Conservation (phyloP, 768 basidiomycete genomes). For the Amanita pallidorosea region DNA sequence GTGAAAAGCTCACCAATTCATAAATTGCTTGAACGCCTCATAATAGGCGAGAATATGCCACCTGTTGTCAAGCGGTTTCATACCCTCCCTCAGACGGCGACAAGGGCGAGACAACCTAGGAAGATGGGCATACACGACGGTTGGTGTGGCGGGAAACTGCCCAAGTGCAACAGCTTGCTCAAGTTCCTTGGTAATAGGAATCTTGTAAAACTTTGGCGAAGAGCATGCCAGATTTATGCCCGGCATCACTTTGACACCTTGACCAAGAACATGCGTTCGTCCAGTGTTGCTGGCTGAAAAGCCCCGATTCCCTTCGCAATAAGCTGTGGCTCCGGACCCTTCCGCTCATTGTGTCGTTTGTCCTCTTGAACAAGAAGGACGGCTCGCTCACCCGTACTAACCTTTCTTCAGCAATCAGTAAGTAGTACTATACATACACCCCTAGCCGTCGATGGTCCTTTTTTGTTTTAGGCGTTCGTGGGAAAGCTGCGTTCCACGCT, state of each 20-base stretch:
- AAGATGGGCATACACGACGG: slow-evolving; percentile 12
- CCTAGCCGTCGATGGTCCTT: too few species aligned
- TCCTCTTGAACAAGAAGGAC: slow-evolving; percentile 15
- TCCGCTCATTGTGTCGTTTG: slow-evolving; percentile 3
- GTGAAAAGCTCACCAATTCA: slow-evolving; percentile 1
- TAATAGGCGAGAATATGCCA: slow-evolving; percentile 16
- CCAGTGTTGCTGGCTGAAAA: background rate
- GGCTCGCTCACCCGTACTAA: too few species aligned
- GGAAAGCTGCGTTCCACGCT: too few species aligned
- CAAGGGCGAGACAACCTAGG: slow-evolving; percentile 13
- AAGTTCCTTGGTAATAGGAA: slow-evolving; percentile 1
- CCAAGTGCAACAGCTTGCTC: slow-evolving; percentile 9
- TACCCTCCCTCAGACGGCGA: slow-evolving; percentile 15
- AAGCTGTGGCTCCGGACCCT: background rate
- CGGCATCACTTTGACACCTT: background rate
- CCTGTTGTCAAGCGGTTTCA: slow-evolving; percentile 20
- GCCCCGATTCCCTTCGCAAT: background rate
- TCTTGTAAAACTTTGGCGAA: background rate
- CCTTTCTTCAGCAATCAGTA: too few species aligned
- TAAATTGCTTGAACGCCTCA: slow-evolving; percentile 19
- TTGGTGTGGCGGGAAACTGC: slow-evolving; percentile 10
- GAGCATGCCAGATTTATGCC: slow-evolving; percentile 1
- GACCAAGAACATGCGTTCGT: slow-evolving; percentile 2
- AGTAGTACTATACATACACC: too few species aligned
- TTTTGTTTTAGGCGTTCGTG: too few species aligned